Evolutionary conservation across 345 rosid genomes (phyloP).

Genomic region (Iberis pinnata): DNA sequence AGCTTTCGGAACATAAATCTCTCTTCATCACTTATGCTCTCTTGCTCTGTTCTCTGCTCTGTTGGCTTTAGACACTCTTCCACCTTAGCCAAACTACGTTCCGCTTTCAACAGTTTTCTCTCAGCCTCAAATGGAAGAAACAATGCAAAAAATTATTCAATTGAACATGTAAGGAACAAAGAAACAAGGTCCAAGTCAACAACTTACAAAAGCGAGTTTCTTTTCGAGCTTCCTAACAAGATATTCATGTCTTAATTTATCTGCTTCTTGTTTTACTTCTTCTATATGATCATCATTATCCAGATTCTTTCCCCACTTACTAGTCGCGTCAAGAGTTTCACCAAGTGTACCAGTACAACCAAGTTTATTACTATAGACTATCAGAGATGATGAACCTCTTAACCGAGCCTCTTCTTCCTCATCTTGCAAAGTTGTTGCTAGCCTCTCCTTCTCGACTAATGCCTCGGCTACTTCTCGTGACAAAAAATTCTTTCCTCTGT

Average conservation of each 20-base stretch:
- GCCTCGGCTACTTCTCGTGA: slow-evolving; percentile 64
- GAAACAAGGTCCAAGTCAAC: slow-evolving; percentile 3
- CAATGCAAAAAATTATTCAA: neutral
- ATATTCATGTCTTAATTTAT: slow-evolving; percentile 53
- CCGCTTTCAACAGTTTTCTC: slow-evolving; percentile 59
- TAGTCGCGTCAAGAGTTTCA: slow-evolving; percentile 79
- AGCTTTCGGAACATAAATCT: slow-evolving; percentile 97
- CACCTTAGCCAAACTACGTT: slow-evolving; percentile 62
- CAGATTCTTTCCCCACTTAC: slow-evolving; percentile 72
- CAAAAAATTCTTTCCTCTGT: slow-evolving; percentile 84
- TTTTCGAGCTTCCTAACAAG: slow-evolving; percentile 68
- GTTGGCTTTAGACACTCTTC: slow-evolving; percentile 64
- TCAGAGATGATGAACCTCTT: slow-evolving; percentile 60
- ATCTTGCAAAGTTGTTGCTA: slow-evolving; percentile 64
- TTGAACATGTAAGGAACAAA: neutral
- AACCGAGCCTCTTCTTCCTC: slow-evolving; percentile 88
- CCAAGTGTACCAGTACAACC: slow-evolving; percentile 74
- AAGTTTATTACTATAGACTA: slow-evolving; percentile 39
- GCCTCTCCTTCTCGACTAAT: slow-evolving; percentile 64
- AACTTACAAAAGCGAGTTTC: slow-evolving; percentile 71
- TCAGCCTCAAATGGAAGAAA: slow-evolving; percentile 50
- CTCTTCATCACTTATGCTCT: slow-evolving; percentile 84
- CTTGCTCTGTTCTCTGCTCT: slow-evolving; percentile 56
- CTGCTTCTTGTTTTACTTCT: slow-evolving; percentile 62
- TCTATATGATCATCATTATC: slow-evolving; percentile 47